Conservation (phyloP, 768 basidiomycete genomes). For the Lactifluus echinatus region DNA sequence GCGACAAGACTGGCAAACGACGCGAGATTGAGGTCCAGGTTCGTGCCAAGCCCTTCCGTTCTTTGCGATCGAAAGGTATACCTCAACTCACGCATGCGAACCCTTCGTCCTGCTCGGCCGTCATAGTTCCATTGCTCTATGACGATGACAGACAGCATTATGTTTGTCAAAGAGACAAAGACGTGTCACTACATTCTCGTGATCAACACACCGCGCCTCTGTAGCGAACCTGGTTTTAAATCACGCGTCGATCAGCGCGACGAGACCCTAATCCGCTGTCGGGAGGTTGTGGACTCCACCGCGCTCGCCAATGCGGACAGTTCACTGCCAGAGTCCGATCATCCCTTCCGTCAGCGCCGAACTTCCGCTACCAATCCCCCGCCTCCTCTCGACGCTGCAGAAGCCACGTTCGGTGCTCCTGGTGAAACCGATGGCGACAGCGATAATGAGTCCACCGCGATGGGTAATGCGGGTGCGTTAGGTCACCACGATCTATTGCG, state of each 20-base stretch:
- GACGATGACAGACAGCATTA: constrained; percentile 85
- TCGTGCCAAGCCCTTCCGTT: constrained; percentile 23
- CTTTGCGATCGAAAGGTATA: background rate
- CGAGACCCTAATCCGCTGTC: constrained; percentile 68
- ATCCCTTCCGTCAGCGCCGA: constrained; percentile 32
- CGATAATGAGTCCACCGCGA: background rate
- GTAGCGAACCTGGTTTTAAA: constrained; percentile 87
- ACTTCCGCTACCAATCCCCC: background rate
- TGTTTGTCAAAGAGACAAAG: constrained; percentile 87
- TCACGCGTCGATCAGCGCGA: constrained; percentile 57
- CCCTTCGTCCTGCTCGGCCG: constrained; percentile 13
- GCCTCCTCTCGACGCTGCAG: constrained; percentile 10
- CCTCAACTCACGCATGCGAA: constrained; percentile 1
- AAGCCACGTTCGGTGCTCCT: background rate
- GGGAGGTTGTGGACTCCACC: constrained; percentile 49
- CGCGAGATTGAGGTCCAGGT: constrained; percentile 96
- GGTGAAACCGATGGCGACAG: background rate
- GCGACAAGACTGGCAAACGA: constrained; percentile 82
- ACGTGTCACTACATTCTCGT: constrained; percentile 93
- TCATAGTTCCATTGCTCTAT: constrained; percentile 88
- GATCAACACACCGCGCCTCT: constrained; percentile 90
- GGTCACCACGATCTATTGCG: constrained; percentile 1
- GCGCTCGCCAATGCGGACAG: constrained; percentile 24
- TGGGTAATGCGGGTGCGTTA: background rate
- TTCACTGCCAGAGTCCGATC: constrained; percentile 41